phyloP scores from a whole-genome alignment of 2,329 filamentous ascomycete species.

The Blastomyces percursus region DNA sequence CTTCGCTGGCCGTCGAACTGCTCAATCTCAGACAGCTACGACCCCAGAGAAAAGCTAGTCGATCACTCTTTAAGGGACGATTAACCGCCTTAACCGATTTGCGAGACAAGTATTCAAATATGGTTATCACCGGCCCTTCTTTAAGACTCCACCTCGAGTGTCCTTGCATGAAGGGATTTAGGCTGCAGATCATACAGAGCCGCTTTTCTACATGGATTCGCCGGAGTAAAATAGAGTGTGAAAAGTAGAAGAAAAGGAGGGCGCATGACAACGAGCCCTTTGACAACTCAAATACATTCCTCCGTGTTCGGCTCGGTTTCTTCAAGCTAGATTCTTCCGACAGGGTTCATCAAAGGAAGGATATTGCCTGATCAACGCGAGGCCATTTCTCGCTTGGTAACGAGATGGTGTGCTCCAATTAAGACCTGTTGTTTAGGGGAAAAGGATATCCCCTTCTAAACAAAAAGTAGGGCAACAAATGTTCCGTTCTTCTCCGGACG shows the following conservation, averaged over 20 bases:
- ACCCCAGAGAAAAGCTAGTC: neutral
- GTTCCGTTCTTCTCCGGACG: neutral
- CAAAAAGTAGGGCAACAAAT: neutral
- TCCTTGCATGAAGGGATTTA: neutral
- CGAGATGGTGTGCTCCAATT: neutral
- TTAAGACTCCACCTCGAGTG: neutral
- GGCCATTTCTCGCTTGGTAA: neutral
- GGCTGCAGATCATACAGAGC: neutral
- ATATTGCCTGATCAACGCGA: neutral
- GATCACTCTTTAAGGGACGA: neutral
- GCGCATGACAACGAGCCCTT: neutral
- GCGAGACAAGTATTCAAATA: neutral
- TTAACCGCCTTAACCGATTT: neutral
- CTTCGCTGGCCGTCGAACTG: neutral
- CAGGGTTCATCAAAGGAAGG: neutral
- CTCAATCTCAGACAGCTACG: neutral
- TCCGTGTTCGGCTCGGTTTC: neutral
- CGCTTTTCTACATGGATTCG: neutral
- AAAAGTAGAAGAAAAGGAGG: neutral
- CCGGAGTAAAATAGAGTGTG: neutral
- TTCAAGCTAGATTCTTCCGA: neutral
- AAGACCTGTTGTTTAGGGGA: neutral
- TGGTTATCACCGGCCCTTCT: neutral
- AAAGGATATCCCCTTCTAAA: neutral
- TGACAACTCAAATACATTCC: too few relatives aligned